Conservation (phyloP, 2,329 filamentous ascomycete genomes). For the Plectosphaerella plurivora region DNA sequence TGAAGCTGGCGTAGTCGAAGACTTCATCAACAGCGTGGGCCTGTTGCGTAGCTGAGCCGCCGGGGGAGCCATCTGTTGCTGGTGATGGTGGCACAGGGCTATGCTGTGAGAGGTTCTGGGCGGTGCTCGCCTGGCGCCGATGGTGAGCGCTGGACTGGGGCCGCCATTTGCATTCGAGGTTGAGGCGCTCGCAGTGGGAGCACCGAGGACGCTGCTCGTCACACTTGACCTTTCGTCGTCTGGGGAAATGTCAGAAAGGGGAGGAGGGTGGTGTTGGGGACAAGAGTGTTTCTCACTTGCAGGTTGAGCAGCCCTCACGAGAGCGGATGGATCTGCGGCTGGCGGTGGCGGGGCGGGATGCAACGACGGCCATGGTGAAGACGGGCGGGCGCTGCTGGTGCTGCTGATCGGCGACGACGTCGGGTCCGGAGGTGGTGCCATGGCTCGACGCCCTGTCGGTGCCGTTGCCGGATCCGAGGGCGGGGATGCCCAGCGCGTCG, state of each 20-base stretch:
- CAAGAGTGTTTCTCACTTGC: conserved; percentile 27
- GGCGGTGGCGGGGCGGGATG: background rate
- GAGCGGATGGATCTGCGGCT: conserved; percentile 16
- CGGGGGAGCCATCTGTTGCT: conserved; percentile 20
- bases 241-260: conserved; percentile 13
- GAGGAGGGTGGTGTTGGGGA: background rate
- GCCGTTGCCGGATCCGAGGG: too few species aligned
- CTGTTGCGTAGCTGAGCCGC: conserved; percentile 18
- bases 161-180: conserved; percentile 48
- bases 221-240: conserved; percentile 50
- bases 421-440: too few species aligned
- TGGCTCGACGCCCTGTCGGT: too few species aligned
- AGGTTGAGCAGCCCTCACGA: conserved; percentile 41
- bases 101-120: conserved; percentile 14
- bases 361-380: background rate
- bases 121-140: conserved; percentile 14
- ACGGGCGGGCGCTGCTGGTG: too few species aligned
- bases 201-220: conserved; percentile 49
- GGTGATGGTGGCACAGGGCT: conserved; percentile 16
- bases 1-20: conserved; percentile 42
- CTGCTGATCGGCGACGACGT: too few species aligned
- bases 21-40: conserved; percentile 31
- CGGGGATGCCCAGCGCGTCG: too few species aligned
- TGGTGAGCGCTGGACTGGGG: conserved; percentile 15
- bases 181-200: conserved; percentile 47